Base-by-base conservation (phyloP, 2,329 filamentous ascomycete species). In the Tolypocladium pustulatum region DNA sequence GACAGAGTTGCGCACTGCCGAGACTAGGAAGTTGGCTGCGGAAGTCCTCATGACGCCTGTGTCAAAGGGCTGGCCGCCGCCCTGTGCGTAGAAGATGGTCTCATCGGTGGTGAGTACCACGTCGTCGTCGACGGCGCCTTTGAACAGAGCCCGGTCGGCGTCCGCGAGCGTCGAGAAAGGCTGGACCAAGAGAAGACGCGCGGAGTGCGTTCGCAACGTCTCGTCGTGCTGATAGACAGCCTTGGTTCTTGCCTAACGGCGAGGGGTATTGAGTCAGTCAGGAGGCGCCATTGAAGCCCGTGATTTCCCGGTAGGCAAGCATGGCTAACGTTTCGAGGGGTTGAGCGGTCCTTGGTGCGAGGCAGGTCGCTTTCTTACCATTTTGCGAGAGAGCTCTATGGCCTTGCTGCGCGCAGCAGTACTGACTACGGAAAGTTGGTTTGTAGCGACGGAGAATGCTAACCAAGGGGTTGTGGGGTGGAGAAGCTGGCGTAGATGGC, bases 21-120 rank as follows among this genome's bases (percentile, higher is more conserved):
- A 30, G 5, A 55, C 54, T 15, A 41, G 13, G 22, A 55, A 41
- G 8, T 9, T 55, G 54, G 22, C 54, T 10, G 74, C 67, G 5
- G 74, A 72, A 55, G 78, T 78, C 69, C 76, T 80, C 61, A 90
- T 87, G 40, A 67, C 71, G 25, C 87, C 87, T 10, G 78, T 75
- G 61, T 90, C 87, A 0, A 81, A 85, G 1, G 87, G 87, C 65
- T 90, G 87, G 10, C 87, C 87, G 61, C 87, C 87, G 27, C 87
- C 87, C 70, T 90, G 87, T 0, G 85, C 82, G 61, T 90, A 84
- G 72, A 90, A 90, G 60, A 90, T 85, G 25, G 87, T 90, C 54
- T 80, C 71, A 2, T 81, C 75, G 0, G 84, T 86, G 10, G 82
- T 76, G 27, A 89, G 69, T 20, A 83, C 78, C 64, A 79, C 77